A percentile compares a stretch with the other conserved stretches of the same genome.
These are phyloP conservation scores for Vigna nakashimae DNA, from an alignment of 306 rosid genomes.

Conservation along the genomic window DNA sequence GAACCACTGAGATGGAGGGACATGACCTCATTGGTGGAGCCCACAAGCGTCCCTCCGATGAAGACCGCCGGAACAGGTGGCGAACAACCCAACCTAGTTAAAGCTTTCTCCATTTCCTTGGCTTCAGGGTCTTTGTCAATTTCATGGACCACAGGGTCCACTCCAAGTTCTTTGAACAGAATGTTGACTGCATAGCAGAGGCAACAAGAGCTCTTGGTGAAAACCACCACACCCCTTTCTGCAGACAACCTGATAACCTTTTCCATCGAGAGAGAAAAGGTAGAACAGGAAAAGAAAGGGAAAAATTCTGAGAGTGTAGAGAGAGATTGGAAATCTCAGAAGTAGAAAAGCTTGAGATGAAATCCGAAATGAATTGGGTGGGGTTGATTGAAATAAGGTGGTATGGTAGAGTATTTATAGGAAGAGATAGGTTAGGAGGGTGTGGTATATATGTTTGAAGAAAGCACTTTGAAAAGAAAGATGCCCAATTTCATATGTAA, in stretches of 20 bases:
- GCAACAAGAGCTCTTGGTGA: slow-evolving; percentile 97
- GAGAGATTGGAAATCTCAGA: background rate
- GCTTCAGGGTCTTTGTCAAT: slow-evolving; percentile 87
- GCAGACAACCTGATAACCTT: slow-evolving; percentile 78
- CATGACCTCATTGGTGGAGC: slow-evolving; percentile 98
- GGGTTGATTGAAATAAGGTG: slow-evolving; percentile 60
- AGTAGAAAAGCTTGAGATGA: slow-evolving; percentile 52
- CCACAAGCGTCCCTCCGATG: slow-evolving; percentile 89
- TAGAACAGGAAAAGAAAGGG: background rate
- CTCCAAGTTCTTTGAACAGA: slow-evolving; percentile 77
- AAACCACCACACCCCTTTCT: slow-evolving; percentile 84
- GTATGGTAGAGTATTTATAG: slow-evolving; percentile 82
- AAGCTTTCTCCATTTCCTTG: slow-evolving; percentile 88
- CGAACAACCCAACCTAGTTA: slow-evolving; percentile 70
- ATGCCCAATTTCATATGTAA: slow-evolving; percentile 60
- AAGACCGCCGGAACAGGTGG: slow-evolving; percentile 89
- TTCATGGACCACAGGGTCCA: slow-evolving; percentile 68
- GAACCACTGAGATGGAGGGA: slow-evolving; percentile 89
- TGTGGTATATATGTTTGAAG: slow-evolving; percentile 46
- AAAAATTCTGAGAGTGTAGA: background rate
- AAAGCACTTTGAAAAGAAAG: slow-evolving; percentile 63
- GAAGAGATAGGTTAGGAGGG: slow-evolving; percentile 37
- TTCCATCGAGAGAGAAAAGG: slow-evolving; percentile 59
- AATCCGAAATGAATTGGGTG: slow-evolving; percentile 60
- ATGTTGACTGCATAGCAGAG: slow-evolving; percentile 85